phyloP scores from a whole-genome alignment of 208 protist genomes.

The Acanthamoeba quina region DNA sequence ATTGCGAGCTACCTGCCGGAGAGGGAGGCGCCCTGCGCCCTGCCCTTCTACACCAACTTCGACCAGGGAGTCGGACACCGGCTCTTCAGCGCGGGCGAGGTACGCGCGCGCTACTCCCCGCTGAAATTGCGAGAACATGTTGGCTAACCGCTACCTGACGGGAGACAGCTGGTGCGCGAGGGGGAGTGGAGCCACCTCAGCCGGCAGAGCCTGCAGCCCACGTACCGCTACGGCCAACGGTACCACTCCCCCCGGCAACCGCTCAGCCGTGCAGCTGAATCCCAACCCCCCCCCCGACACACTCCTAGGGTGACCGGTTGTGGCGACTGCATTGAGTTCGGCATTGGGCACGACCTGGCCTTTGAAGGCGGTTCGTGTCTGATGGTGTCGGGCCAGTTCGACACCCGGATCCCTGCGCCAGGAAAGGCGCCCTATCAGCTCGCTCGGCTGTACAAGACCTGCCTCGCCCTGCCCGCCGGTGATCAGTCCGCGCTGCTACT shows the following conservation, averaged over 20 bases:
- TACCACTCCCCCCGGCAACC: neutral
- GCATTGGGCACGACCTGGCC: conserved; percentile 14
- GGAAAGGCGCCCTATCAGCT: neutral
- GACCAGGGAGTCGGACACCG: conserved; percentile 45
- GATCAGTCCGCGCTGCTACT: neutral
- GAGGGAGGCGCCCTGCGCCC: neutral
- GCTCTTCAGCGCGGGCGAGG: conserved; percentile 42
- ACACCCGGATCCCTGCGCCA: neutral
- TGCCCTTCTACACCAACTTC: conserved; percentile 55
- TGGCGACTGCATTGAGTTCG: conserved; percentile 64
- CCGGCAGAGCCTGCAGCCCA: conserved; percentile 52
- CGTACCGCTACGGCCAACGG: conserved; percentile 48
- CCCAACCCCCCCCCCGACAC: neutral
- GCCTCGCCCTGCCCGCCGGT: neutral
- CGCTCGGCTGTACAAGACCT: conserved; percentile 20
- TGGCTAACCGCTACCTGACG: too few species aligned
- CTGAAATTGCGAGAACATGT: too few species aligned
- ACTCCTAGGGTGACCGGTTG: conserved; percentile 19
- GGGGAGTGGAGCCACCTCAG: conserved; percentile 42
- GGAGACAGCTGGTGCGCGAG: conserved; percentile 55
- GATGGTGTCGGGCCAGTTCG: neutral
- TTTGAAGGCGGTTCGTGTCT: conserved; percentile 45
- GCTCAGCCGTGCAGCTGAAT: neutral
- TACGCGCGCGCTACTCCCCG: neutral
- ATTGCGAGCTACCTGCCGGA: conserved; percentile 46